Evolutionary conservation across 2,329 filamentous ascomycete genomes (phyloP).

Genomic region (Arthrinium phaeospermum): DNA sequence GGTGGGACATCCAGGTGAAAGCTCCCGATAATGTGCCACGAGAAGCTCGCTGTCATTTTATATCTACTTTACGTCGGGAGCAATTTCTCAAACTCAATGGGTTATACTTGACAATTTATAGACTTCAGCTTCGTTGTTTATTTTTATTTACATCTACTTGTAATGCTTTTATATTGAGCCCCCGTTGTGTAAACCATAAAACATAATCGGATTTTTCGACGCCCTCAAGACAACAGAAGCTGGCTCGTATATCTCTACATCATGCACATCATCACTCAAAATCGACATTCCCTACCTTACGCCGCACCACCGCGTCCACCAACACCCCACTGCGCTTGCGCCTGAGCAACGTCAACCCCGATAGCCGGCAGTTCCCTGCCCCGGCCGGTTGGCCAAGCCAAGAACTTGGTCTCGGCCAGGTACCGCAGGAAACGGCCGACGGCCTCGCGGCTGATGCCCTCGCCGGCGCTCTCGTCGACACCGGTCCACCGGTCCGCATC

Average conservation of each 20-base stretch:
- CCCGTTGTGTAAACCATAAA: neutral
- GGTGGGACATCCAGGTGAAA: too few relatives aligned
- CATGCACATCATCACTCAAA: neutral
- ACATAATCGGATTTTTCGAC: neutral
- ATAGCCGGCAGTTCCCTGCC: constrained; percentile 41
- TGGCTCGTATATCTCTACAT: neutral
- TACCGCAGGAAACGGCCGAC: constrained; percentile 70
- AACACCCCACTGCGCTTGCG: constrained; percentile 27
- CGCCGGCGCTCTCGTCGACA: constrained; percentile 59
- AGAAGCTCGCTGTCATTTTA: too few relatives aligned
- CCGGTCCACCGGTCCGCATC: constrained; percentile 66
- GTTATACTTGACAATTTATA: neutral
- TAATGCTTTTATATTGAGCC: neutral
- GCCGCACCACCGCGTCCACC: constrained; percentile 36
- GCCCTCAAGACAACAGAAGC: neutral
- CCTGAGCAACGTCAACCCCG: constrained; percentile 30
- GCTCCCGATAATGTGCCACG: too few relatives aligned
- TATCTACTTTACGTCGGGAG: too few relatives aligned
- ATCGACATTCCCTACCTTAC: constrained; percentile 20
- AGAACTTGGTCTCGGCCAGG: constrained; percentile 66
- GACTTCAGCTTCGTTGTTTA: neutral
- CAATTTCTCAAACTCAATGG: too few relatives aligned
- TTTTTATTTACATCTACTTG: neutral
- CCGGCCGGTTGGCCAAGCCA: constrained; percentile 51
- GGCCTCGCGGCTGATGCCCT: constrained; percentile 64